phyloP scores from a whole-genome alignment of 139 green algal species.

The Chlamydomonas sphaeroides region DNA sequence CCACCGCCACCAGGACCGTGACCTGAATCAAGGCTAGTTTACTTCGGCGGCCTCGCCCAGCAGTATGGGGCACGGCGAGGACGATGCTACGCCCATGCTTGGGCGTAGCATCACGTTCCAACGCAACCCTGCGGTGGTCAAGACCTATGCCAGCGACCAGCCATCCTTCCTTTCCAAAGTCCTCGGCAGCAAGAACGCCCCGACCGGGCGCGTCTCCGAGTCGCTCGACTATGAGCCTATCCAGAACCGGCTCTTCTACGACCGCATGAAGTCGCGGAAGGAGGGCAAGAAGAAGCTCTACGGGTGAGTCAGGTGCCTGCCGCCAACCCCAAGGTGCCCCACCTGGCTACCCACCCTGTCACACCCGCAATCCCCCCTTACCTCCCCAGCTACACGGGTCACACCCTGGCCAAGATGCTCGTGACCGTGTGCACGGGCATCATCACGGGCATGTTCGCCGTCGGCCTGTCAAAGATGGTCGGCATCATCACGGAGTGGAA shows the following conservation, averaged over 20 bases:
- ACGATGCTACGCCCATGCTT: constrained; percentile 33
- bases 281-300: constrained; percentile 71
- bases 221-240: constrained; percentile 74
- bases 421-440: constrained; percentile 75
- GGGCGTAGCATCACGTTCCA: constrained; percentile 24
- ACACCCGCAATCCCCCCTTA: no score
- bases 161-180: constrained; percentile 33
- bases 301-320: constrained; percentile 56
- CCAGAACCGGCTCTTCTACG: constrained; percentile 71
- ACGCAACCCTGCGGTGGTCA: not conserved
- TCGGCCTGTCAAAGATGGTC: constrained; percentile 51
- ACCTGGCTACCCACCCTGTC: no score
- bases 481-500: constrained; percentile 52
- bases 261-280: constrained; percentile 53
- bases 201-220: constrained; percentile 42
- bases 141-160: not conserved
- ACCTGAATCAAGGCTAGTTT: no score
- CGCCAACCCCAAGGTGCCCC: no score
- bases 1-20: no score
- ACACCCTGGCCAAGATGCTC: constrained; percentile 75
- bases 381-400: constrained; percentile 75
- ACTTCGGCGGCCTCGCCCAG: no score
- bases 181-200: constrained; percentile 28
- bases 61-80: no score
- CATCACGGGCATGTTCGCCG: constrained; percentile 72